A percentile compares a stretch with the other conserved stretches of the same genome.
Conservation (phyloP, 106 monocot species). For the Acanthochlamys bracteata region DNA sequence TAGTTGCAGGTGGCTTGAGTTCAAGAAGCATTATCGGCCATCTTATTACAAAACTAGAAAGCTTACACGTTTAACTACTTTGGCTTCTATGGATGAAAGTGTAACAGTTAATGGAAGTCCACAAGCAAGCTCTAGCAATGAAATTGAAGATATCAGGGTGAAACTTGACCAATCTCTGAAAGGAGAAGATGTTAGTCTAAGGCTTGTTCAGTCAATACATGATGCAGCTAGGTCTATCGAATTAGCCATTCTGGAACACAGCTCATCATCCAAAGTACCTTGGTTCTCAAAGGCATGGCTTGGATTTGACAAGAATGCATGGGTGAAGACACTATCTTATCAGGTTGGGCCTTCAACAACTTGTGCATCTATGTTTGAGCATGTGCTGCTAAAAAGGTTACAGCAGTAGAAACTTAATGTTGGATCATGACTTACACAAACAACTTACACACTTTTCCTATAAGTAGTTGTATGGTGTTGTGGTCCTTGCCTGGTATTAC, state of each 20-base stretch:
- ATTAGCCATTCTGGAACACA: constrained; percentile 60
- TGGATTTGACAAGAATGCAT: constrained; percentile 73
- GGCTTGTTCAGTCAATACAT: constrained; percentile 73
- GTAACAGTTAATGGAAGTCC: constrained; percentile 41
- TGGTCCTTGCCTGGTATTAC: too few relatives aligned
- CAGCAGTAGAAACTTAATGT: too few relatives aligned
- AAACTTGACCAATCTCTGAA: constrained; percentile 49
- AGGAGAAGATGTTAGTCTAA: constrained; percentile 49
- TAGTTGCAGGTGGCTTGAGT: constrained; percentile 23
- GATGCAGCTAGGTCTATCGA: constrained; percentile 88
- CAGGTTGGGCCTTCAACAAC: constrained; percentile 40
- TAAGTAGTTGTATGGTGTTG: too few relatives aligned
- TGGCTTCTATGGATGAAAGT: constrained; percentile 52
- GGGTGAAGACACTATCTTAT: constrained; percentile 84
- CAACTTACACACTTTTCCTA: too few relatives aligned
- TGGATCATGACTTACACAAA: too few relatives aligned
- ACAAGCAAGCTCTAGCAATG: constrained; percentile 29
- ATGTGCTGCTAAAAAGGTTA: too few relatives aligned
- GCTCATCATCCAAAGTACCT: constrained; percentile 42
- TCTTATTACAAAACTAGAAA: constrained; percentile 21
- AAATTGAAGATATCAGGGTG: constrained; percentile 37
- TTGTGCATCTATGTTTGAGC: neutral
- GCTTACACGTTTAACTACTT: constrained; percentile 9
- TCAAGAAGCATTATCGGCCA: constrained; percentile 14
- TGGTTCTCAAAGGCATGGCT: constrained; percentile 94